Evolutionary conservation across 768 basidiomycete species (phyloP), one percentile per base, ranked within the genome.

Genomic region (Macrolepiota fuliginosa): DNA sequence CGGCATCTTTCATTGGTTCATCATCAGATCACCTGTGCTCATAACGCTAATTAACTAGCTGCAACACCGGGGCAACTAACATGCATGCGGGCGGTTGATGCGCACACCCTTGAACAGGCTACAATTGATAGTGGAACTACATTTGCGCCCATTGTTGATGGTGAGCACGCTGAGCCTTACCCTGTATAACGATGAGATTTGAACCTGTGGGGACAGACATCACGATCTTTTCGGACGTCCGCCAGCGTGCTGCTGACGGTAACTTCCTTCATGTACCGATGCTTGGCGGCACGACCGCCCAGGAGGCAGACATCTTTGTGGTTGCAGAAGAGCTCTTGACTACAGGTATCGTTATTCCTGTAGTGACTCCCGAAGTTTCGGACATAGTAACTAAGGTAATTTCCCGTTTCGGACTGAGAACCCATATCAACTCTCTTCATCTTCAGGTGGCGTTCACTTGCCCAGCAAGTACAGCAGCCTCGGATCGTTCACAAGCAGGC

Each of bases 71-170:
- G 66, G 17, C 77, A 78, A 52, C 56, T 77, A 1, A 35, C 69
- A 11, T 78, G 77, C 56, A 77, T 77, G 77, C 68, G 72, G 61
- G 61, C 62, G 10, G 69, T 76, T 4, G 70, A 74, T n/a, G 66
- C 58, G 61, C 64, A 64, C 6, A 71, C 63, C 17, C 62, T 78
- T 17, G 72, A 73, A 58, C 64, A 73, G 53, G 72, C 73, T 0
- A 72, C 75, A 1, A 69, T 73, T 56, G 68, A 56, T 24, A 68
- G 70, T 0, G 67, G 65, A 49, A 49, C 65, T 4, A 60, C 59
- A 6, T 78, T 77, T 56, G 50, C 52, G 22, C 72, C 66, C 19
- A 64, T 74, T 7, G 54, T 65, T 17, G 77, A 78, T 57, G 66
- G 77, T 76, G 50, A 25, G 70, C 52, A n/a, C n/a, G n/a, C n/a